Evolutionary conservation across 1,139 yeast species (phyloP).

Genomic region (Torulaspora pretoriensis): DNA sequence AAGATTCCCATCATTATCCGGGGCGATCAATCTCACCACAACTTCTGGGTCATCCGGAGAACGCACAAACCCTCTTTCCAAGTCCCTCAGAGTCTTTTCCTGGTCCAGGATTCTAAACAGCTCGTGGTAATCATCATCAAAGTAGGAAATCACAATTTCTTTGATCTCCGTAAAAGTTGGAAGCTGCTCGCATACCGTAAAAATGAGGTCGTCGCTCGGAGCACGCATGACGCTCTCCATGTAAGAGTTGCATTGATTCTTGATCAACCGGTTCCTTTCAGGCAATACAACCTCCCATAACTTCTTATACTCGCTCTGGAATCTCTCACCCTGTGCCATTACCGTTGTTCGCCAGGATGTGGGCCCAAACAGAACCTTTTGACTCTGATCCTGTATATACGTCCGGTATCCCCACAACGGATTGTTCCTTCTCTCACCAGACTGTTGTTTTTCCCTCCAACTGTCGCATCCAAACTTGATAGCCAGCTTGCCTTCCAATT

Average conservation of each 20-base stretch:
- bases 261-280: constrained; percentile 26
- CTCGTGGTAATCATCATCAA: constrained; percentile 22
- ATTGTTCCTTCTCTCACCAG: constrained; percentile 10
- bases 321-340: constrained; percentile 20
- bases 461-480: constrained; percentile 5
- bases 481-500: constrained; percentile 18
- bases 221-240: constrained; percentile 5
- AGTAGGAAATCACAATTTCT: constrained; percentile 17
- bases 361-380: constrained; percentile 26
- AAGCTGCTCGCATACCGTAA: constrained; percentile 22
- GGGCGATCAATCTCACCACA: constrained; percentile 13
- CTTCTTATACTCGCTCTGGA: constrained; percentile 21
- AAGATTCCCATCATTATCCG: constrained; percentile 22
- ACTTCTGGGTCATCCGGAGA: constrained; percentile 4
- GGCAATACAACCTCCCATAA: constrained; percentile 27
- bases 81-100: constrained; percentile 24
- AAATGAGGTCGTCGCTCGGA: constrained; percentile 8
- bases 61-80: constrained; percentile 19
- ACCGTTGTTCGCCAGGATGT: constrained; percentile 27
- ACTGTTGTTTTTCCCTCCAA: too few relatives aligned
- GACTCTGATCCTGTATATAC: constrained; percentile 16
- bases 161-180: constrained; percentile 25
- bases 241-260: constrained; percentile 8
- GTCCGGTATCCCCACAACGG: constrained; percentile 20
- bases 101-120: constrained; percentile 25